Conservation (phyloP, 495 filamentous ascomycete species). For the Penicillium desertorum region DNA sequence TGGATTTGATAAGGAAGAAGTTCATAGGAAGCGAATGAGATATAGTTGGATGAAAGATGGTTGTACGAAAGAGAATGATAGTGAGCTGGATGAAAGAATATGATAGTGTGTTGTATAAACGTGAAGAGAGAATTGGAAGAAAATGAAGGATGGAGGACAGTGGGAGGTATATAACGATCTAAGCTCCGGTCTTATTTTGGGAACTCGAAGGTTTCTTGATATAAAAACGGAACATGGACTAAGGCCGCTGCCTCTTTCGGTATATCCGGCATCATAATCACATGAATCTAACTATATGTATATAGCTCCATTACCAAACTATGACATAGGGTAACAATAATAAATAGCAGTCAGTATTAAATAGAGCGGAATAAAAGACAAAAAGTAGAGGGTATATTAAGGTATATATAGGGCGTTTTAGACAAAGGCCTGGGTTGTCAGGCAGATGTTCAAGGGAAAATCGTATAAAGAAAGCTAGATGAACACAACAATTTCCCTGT, state of each 20-base stretch:
- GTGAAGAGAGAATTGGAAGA: too few relatives aligned
- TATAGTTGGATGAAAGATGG: background rate
- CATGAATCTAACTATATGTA: background rate
- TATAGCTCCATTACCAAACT: background rate
- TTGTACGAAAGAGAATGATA: background rate
- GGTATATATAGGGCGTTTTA: background rate
- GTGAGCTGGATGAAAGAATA: background rate
- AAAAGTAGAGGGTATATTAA: too few relatives aligned
- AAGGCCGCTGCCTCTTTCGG: background rate
- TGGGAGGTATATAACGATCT: background rate
- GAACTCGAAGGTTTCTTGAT: background rate
- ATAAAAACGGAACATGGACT: background rate
- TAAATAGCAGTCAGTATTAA: background rate
- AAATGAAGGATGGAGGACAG: background rate
- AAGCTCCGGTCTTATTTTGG: background rate
- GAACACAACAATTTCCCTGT: background rate
- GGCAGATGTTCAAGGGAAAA: background rate
- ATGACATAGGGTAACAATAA: background rate
- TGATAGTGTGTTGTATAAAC: too few relatives aligned
- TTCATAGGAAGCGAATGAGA: background rate
- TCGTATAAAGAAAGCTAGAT: background rate
- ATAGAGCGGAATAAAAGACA: background rate
- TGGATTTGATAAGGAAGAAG: background rate
- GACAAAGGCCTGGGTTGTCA: conserved; percentile 34
- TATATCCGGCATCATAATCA: background rate